These are phyloP conservation scores for Wickerhamomyces strasburgensis DNA, from an alignment of 805 yeast species.

Conservation along the genomic window DNA sequence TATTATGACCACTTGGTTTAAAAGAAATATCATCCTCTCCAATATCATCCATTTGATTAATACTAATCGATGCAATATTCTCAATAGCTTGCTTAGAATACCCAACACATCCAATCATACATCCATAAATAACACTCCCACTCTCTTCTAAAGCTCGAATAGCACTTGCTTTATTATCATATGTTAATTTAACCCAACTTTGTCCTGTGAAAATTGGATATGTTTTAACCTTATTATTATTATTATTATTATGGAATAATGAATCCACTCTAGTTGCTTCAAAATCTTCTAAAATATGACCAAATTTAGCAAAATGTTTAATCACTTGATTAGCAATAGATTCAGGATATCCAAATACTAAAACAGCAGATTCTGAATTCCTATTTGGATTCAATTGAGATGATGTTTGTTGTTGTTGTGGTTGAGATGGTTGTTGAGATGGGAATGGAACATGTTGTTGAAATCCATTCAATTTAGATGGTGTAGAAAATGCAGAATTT, in stretches of 20 bases:
- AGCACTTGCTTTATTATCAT: conserved; percentile 69
- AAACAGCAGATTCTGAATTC: conserved; percentile 53
- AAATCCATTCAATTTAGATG: conserved; percentile 11
- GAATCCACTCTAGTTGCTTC: conserved; percentile 34
- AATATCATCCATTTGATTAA: conserved; percentile 41
- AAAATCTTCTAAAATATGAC: conserved; percentile 72
- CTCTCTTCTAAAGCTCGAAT: conserved; percentile 81
- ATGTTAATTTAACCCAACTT: conserved; percentile 90
- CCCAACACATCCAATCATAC: conserved; percentile 63
- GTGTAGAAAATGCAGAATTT: conserved; percentile 17
- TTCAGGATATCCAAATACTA: conserved; percentile 89
- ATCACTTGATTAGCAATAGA: conserved; percentile 61
- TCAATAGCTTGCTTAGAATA: conserved; percentile 58
- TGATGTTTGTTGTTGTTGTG: not conserved
- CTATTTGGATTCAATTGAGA: not conserved
- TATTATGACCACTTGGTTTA: too few relatives aligned
- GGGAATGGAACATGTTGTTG: conserved; percentile 2
- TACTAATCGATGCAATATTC: conserved; percentile 43
- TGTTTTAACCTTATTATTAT: conserved; percentile 24
- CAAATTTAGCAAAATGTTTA: conserved; percentile 72
- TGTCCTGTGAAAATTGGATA: conserved; percentile 78
- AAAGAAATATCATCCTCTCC: conserved; percentile 32
- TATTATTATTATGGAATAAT: conserved; percentile 15
- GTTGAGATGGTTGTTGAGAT: conserved; percentile 1
- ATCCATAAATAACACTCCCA: conserved; percentile 65